Evolutionary conservation across 1,284 basidiomycete genomes (phyloP).

Genomic region (Sporisorium reilianum): DNA sequence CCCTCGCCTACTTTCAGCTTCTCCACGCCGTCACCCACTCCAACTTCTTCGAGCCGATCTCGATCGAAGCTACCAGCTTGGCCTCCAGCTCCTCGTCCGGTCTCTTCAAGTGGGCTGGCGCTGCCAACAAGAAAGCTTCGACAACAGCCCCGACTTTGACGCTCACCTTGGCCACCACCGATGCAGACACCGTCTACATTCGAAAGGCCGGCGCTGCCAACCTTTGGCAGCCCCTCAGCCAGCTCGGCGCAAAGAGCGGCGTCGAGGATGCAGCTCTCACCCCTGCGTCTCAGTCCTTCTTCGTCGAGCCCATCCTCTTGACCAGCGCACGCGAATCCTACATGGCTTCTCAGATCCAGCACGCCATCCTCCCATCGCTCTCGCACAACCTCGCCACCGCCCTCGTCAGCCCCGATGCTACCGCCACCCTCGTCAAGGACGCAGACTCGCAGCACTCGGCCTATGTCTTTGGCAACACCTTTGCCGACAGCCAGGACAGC

Average conservation of each 20-base stretch:
- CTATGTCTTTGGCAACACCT: constrained; percentile 44
- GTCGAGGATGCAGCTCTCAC: constrained; percentile 27
- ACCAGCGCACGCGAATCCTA: constrained; percentile 49
- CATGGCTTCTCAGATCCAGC: constrained; percentile 27
- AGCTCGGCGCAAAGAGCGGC: constrained; percentile 11
- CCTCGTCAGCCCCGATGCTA: constrained; percentile 16
- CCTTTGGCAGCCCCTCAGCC: constrained; percentile 45
- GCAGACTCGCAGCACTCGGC: constrained; percentile 34
- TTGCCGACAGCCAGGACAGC: constrained; percentile 21
- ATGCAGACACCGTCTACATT: constrained; percentile 42
- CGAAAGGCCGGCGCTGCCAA: constrained; percentile 43
- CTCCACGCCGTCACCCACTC: constrained; percentile 81
- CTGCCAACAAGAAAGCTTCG: constrained; percentile 11
- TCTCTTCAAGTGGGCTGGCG: constrained; percentile 47
- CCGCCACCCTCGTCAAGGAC: constrained; percentile 26
- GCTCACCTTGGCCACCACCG: not conserved
- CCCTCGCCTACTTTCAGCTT: constrained; percentile 90
- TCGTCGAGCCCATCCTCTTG: constrained; percentile 56
- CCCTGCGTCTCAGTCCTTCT: constrained; percentile 29
- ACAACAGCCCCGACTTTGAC: not conserved
- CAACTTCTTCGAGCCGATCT: constrained; percentile 70
- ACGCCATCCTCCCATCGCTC: constrained; percentile 34
- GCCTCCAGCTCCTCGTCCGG: constrained; percentile 51
- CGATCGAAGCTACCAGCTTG: constrained; percentile 48
- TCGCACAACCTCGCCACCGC: constrained; percentile 22